Conservation (phyloP, 768 basidiomycete genomes). For the Dendrothele bispora region DNA sequence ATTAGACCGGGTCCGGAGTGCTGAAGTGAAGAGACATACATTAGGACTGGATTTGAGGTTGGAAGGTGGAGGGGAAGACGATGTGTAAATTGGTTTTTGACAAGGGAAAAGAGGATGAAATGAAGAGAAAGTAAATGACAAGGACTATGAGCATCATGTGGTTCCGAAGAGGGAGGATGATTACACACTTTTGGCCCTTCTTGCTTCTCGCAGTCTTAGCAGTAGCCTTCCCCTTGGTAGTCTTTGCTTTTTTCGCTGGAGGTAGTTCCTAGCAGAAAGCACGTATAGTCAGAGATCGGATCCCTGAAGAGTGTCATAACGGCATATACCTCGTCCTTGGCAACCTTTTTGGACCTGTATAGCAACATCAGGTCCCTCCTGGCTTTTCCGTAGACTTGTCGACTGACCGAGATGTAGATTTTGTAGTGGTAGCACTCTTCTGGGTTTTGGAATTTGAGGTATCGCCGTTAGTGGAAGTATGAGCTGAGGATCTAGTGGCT, state of each 20-base stretch:
- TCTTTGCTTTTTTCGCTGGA: slow-evolving; percentile 5
- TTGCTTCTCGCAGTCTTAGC: not conserved
- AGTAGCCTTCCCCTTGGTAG: slow-evolving; percentile 1
- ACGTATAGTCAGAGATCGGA: too few relatives aligned
- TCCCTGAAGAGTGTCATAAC: not conserved
- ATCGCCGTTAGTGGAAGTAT: not conserved
- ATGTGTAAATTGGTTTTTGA: not conserved
- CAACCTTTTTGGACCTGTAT: not conserved
- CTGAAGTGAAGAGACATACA: slow-evolving; percentile 3
- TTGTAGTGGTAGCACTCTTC: not conserved
- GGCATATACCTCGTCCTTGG: not conserved
- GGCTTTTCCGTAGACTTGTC: slow-evolving; percentile 1
- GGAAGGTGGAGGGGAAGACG: not conserved
- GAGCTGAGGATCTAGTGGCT: slow-evolving; percentile 2
- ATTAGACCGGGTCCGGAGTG: slow-evolving; percentile 5
- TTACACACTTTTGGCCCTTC: not conserved
- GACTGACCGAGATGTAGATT: not conserved
- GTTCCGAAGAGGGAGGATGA: too few relatives aligned
- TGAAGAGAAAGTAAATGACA: not conserved
- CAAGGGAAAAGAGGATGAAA: not conserved
- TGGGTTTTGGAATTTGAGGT: not conserved
- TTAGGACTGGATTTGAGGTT: slow-evolving; percentile 3
- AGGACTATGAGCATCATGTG: too few relatives aligned
- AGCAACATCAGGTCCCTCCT: not conserved
- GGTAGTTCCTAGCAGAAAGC: too few relatives aligned